These are phyloP conservation scores for Platanthera zijinensis DNA, from an alignment of 106 monocot genomes.

Conservation along the genomic window DNA sequence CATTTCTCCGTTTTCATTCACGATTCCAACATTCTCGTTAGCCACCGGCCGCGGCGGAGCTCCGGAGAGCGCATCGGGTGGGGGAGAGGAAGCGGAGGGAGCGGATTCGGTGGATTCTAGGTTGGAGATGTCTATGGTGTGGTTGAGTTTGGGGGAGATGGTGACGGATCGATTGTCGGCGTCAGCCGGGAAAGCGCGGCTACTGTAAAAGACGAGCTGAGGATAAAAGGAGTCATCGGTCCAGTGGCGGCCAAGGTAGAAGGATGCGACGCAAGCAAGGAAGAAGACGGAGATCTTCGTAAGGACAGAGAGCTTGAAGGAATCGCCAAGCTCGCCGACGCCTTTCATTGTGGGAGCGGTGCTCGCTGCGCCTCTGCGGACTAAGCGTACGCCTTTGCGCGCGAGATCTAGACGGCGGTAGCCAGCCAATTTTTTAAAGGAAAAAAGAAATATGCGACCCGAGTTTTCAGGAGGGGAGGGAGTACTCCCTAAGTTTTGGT, in stretches of 20 bases:
- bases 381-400: not conserved
- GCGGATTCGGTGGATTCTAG: not conserved
- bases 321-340: slow-evolving; percentile 2
- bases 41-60: slow-evolving; percentile 16
- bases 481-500: not conserved
- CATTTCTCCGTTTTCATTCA: slow-evolving; percentile 53
- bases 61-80: slow-evolving; percentile 2
- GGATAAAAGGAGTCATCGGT: slow-evolving; percentile 17
- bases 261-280: slow-evolving; percentile 26
- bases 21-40: slow-evolving; percentile 34
- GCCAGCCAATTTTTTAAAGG: not conserved
- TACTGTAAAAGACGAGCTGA: slow-evolving; percentile 28
- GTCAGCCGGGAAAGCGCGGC: not conserved
- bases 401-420: not conserved
- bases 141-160: slow-evolving; percentile 10
- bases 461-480: not conserved
- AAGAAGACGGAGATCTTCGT: slow-evolving; percentile 12
- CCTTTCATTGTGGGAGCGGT: not conserved
- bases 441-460: not conserved
- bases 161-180: slow-evolving; percentile 13
- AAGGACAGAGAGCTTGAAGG: slow-evolving; percentile 12
- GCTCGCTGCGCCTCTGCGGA: not conserved
- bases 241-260: slow-evolving; percentile 50
- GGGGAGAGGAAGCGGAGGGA: slow-evolving; percentile 8
- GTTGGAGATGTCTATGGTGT: not conserved